Conservation (phyloP, 2,329 filamentous ascomycete species). For the Xylaria sp. region DNA sequence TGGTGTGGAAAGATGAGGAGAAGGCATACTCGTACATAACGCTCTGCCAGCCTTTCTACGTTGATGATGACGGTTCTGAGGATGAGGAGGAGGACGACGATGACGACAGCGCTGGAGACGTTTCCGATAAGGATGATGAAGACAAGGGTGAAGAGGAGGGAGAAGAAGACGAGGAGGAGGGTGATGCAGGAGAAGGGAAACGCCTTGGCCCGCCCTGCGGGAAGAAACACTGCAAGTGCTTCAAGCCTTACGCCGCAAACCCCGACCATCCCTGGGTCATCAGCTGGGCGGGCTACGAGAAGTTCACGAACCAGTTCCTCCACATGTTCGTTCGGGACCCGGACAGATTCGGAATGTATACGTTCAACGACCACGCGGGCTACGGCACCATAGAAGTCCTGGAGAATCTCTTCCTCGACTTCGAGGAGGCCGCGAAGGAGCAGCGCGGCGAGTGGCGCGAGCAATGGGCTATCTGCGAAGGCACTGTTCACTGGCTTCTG, state of each 20-base stretch:
- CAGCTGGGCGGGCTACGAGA: slow-evolving; percentile 47
- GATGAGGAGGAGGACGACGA: slow-evolving; percentile 23
- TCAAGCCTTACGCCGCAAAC: slow-evolving; percentile 46
- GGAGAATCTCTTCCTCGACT: slow-evolving; percentile 57
- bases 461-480: slow-evolving; percentile 56
- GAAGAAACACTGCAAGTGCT: slow-evolving; percentile 50
- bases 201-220: slow-evolving; percentile 37
- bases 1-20: slow-evolving; percentile 42
- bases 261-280: slow-evolving; percentile 51
- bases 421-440: slow-evolving; percentile 48
- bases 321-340: slow-evolving; percentile 47
- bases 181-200: not conserved
- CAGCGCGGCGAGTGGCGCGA: slow-evolving; percentile 50
- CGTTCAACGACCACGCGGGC: slow-evolving; percentile 55
- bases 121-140: slow-evolving; percentile 20
- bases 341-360: slow-evolving; percentile 56
- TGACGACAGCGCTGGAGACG: slow-evolving; percentile 23
- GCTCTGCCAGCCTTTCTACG: slow-evolving; percentile 42
- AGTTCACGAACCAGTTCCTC: slow-evolving; percentile 42
- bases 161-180: slow-evolving; percentile 8
- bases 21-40: slow-evolving; percentile 48
- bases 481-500: slow-evolving; percentile 48
- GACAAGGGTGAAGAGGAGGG: slow-evolving; percentile 27
- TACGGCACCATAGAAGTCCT: slow-evolving; percentile 57
- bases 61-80: slow-evolving; percentile 10